Evolutionary conservation across 1,139 yeast genomes (phyloP).

Genomic region (Protomyces arabidopsidicola): DNA sequence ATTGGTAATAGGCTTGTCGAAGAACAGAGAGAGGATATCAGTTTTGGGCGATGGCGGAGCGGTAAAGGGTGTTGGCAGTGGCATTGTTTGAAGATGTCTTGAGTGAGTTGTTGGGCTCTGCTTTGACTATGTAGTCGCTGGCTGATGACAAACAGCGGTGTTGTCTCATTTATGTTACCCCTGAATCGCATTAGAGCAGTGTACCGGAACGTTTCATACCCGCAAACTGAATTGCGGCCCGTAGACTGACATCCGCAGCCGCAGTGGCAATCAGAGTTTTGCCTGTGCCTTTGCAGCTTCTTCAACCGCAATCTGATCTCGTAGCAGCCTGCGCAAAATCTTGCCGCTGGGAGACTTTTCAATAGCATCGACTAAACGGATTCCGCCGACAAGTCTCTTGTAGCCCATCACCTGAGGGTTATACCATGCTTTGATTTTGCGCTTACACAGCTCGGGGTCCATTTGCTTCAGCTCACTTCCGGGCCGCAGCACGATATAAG

Average conservation of each 20-base stretch:
- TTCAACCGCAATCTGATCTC: slow-evolving; percentile 27
- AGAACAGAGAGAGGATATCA: background rate
- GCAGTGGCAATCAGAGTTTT: background rate
- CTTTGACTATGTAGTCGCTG: no score
- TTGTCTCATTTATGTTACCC: no score
- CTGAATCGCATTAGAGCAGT: no score
- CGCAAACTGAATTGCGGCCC: no score
- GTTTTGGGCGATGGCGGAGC: slow-evolving; percentile 2
- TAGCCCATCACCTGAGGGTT: slow-evolving; percentile 39
- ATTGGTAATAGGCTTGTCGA: slow-evolving; percentile 5
- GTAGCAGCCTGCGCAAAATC: slow-evolving; percentile 40
- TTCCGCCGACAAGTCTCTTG: slow-evolving; percentile 43
- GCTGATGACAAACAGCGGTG: no score
- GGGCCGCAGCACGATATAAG: slow-evolving; percentile 38
- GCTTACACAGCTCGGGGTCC: slow-evolving; percentile 37
- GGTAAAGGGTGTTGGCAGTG: background rate
- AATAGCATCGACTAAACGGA: slow-evolving; percentile 39
- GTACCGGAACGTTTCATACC: no score
- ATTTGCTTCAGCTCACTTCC: slow-evolving; percentile 29
- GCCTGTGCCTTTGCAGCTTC: background rate
- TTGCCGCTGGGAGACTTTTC: slow-evolving; percentile 44
- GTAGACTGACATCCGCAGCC: no score
- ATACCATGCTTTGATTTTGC: slow-evolving; percentile 36
- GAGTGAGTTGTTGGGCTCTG: no score
- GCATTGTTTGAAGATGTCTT: background rate